Evolutionary conservation across 2,329 filamentous ascomycete species (phyloP), one percentile per base, ranked within the genome.

Genomic region (Stagonosporopsis tanaceti): DNA sequence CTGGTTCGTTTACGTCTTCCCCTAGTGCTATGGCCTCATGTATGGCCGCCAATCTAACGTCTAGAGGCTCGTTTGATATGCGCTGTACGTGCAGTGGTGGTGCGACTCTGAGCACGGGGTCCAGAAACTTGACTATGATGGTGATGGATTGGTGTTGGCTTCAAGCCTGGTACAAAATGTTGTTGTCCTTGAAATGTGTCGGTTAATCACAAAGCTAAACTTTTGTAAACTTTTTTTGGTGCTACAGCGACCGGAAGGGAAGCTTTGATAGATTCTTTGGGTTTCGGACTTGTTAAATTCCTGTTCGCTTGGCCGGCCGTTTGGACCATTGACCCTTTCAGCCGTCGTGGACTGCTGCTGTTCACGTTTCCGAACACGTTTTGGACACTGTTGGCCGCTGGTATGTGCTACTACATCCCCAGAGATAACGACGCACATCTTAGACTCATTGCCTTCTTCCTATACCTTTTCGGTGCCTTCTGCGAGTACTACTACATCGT

Each of bases 251-350:
- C 74, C 3, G 53, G 72, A 15, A 73, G 72, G 17, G 65, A 76
- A 40, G 64, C 79, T 6, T 71, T 88, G n/a, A 74, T 86, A 17
- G 84, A 82, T 0, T 85, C 84, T 0, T 83, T 82, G 65, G 85
- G 85, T 0, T 87, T 86, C 57, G 86, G 86, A 3, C 72, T 87
- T 0, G 78, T 86, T 52, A 86, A 83, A 61, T 87, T 86, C 61
- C 41, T 86, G 45, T 87, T 87, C 62, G 84, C 85, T 0, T 82
- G 81, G 57, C 85, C 85, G 0, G 84, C 85, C 1, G 74, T 88
- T 34, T 87, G 80, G 79, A 84, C 84, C 3, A 87, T 87, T 62
- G 70, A 73, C 50, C 73, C 70, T 1, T 75, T 73, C 42, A 85
- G 85, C 2, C 78, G 85, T 8, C 80, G 85, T 17, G 80, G 79